Base-by-base conservation (phyloP, 139 green algal species). In the Picocystis salinarum region DNA sequence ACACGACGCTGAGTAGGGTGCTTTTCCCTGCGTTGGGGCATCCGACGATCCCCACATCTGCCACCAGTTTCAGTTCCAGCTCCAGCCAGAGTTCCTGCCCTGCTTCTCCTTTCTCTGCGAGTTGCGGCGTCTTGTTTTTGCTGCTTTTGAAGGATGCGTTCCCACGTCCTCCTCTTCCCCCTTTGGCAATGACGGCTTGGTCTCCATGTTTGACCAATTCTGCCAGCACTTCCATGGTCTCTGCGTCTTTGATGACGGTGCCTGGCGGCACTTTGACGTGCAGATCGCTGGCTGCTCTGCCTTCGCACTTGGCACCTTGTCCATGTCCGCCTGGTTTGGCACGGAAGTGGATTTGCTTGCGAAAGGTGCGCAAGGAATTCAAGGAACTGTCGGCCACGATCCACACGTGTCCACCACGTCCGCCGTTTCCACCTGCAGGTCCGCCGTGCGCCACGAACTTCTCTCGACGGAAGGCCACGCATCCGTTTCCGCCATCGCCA, bases 1-100 rank as follows among this genome's bases (percentile, higher is more conserved):
- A 72, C 2, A 82, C 45, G 1, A 64, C 63, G 2, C 34, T 17
- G 13, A 82, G 61, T 36, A 82, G 58, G 19, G 44, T 46, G 24
- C 12, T 23, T n/a, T 24, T n/a, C 7, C 45, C 27, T 3, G 72
- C 83, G 54, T 91, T 93, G 28, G 86, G 86, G 6, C 82, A 67
- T 11, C 87, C 89, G 3, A 96, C 71, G 47, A 96, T 91, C 49
- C 87, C 87, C 19, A 90, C 79, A 53, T 99, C 87, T 1, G 89
- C 89, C 23, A 96, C 74, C 6, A 79, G 34, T 55, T 76, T 82
- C 31, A 95, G 73, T 67, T 95, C 84, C 48, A 95, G 66, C 39
- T 92, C 70, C 15, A 85, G n/a, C 74, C 76, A 92, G 29, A 46
- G 31, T 52, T 86, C 75, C 22, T 51, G 42, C 23, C 68, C 69